A percentile compares a stretch with the other conserved stretches of the same genome.
phyloP scores from a whole-genome alignment of 345 rosid species.

The Eucalyptus curtisii region DNA sequence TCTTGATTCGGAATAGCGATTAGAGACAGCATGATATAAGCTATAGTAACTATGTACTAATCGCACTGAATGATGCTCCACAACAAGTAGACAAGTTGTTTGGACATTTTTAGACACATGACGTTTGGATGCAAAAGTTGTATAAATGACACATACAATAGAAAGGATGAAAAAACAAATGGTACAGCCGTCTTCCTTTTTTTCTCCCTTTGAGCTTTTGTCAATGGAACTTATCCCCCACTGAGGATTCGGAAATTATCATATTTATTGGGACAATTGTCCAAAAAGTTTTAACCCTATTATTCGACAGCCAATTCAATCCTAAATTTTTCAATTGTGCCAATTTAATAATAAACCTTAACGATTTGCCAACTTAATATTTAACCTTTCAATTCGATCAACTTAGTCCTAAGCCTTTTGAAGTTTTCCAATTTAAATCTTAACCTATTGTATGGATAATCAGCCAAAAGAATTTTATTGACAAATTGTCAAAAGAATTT shows the following conservation, averaged over 20 bases:
- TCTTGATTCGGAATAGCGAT: neutral
- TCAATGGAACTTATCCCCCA: neutral
- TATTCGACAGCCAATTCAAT: accelerated
- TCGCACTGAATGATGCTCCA: neutral
- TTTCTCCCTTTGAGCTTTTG: neutral
- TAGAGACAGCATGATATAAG: neutral
- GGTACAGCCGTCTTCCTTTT: neutral
- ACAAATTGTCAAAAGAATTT: too few relatives aligned
- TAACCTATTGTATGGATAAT: too few relatives aligned
- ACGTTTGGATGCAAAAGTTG: neutral
- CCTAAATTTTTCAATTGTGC: too few relatives aligned
- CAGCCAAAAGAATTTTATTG: too few relatives aligned
- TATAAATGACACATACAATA: neutral
- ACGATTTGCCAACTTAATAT: too few relatives aligned
- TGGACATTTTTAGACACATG: neutral
- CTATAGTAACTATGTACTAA: neutral
- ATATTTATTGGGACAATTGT: too few relatives aligned
- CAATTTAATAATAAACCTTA: too few relatives aligned
- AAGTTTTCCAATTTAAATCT: too few relatives aligned
- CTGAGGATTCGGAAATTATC: neutral
- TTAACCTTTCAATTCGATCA: too few relatives aligned
- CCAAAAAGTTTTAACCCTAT: too few relatives aligned
- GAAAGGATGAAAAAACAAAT: neutral
- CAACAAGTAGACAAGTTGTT: neutral
- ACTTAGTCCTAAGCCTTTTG: too few relatives aligned